These are phyloP conservation scores for Geosmithia morbida DNA, from an alignment of 2,329 filamentous ascomycete genomes.

Conservation along the genomic window DNA sequence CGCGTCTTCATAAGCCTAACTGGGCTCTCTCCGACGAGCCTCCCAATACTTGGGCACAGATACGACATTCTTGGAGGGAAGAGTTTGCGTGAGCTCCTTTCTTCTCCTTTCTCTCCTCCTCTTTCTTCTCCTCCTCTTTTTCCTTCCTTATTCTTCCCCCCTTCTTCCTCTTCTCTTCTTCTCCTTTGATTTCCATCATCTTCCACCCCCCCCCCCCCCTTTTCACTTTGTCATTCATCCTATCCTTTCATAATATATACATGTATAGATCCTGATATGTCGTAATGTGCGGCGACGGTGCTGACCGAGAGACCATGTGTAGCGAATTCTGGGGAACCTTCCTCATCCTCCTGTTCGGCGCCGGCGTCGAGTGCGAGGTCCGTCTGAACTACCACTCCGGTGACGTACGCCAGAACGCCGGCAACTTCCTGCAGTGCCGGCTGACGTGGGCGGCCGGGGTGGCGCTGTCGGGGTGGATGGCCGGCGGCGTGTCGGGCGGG, in stretches of 20 bases:
- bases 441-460: not conserved
- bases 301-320: not conserved
- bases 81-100: conserved; percentile 1
- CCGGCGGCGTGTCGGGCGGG: not conserved
- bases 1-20: conserved; percentile 1
- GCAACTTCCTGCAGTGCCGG: conserved; percentile 1
- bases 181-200: too few relatives aligned
- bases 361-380: conserved; percentile 1
- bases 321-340: conserved; percentile 1
- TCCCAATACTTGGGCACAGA: not conserved
- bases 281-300: not conserved
- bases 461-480: not conserved
- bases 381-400: conserved; percentile 1
- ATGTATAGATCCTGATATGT: too few relatives aligned
- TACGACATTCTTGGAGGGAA: conserved; percentile 1
- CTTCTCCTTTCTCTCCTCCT: not conserved
- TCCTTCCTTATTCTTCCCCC: too few relatives aligned
- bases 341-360: conserved; percentile 1
- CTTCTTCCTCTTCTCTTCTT: too few relatives aligned
- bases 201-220: too few relatives aligned
- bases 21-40: conserved; percentile 1
- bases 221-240: too few relatives aligned
- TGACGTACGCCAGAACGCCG: not conserved
- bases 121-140: too few relatives aligned
- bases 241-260: too few relatives aligned